These are phyloP conservation scores for Botrytis aclada DNA, from an alignment of 2,329 filamentous ascomycete species.

Conservation along the genomic window DNA sequence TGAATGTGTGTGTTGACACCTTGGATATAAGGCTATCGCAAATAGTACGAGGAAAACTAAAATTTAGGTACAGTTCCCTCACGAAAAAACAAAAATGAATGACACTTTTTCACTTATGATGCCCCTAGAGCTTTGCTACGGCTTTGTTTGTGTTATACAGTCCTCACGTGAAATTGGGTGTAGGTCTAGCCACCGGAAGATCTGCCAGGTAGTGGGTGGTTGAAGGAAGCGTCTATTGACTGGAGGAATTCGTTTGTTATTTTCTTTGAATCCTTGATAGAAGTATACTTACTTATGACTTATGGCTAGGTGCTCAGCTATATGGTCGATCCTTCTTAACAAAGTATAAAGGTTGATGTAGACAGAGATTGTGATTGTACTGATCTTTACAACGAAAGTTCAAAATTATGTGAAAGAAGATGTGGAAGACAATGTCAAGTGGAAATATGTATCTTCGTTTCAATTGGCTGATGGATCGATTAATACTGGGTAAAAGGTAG, in stretches of 20 bases:
- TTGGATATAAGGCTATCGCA: not conserved
- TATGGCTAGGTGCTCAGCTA: too few relatives aligned
- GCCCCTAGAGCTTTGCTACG: not conserved
- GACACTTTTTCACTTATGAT: not conserved
- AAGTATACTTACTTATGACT: not conserved
- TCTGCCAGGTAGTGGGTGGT: not conserved
- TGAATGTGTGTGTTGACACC: not conserved
- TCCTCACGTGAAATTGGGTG: not conserved
- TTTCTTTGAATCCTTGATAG: not conserved
- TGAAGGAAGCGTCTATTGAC: not conserved
- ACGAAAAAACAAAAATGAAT: not conserved
- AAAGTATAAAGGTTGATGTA: not conserved
- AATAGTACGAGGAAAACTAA: not conserved
- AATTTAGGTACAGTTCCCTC: not conserved
- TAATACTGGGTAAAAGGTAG: too few relatives aligned
- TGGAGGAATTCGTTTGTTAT: not conserved
- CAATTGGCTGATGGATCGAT: not conserved
- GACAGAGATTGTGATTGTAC: not conserved
- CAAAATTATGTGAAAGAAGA: not conserved
- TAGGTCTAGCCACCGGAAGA: not conserved
- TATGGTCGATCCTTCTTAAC: not conserved
- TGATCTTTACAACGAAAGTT: not conserved
- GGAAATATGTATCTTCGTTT: not conserved
- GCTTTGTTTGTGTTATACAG: conserved; percentile 2
- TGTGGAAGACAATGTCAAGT: not conserved